Evolutionary conservation across 1,139 yeast genomes (phyloP).

Genomic region (Nadsonia starkeyi-henricii): DNA sequence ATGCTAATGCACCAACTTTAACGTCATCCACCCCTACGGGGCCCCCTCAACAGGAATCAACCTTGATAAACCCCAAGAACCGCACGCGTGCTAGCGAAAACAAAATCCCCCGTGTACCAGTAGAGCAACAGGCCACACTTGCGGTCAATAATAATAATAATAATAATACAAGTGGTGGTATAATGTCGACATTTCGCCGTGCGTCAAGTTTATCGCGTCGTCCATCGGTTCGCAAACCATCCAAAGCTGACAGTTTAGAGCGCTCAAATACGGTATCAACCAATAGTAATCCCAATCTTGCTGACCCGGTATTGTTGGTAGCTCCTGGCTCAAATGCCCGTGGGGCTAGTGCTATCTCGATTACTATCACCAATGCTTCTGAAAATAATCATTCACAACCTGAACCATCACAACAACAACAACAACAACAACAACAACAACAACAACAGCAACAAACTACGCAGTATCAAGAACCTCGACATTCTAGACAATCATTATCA

Average conservation of each 20-base stretch:
- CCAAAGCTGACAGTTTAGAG: not conserved
- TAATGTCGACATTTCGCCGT: not conserved
- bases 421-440: not conserved
- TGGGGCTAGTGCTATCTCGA: no score
- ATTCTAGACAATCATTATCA: no score
- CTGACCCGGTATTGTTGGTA: no score
- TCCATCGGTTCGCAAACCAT: not conserved
- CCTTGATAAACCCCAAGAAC: not conserved
- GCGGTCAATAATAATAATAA: not conserved
- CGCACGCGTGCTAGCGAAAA: not conserved
- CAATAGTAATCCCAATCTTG: not conserved
- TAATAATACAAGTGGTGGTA: not conserved
- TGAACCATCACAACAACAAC: not conserved
- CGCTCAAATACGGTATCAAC: not conserved
- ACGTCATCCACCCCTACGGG: not conserved
- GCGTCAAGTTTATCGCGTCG: not conserved
- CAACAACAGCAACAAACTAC: not conserved
- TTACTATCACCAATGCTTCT: no score
- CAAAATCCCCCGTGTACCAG: not conserved
- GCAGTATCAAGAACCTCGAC: no score
- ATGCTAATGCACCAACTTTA: no score
- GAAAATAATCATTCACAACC: not conserved
- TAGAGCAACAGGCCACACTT: not conserved
- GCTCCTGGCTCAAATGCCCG: no score
- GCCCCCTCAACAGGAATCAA: not conserved